phyloP scores from a whole-genome alignment of 2,329 filamentous ascomycete genomes.

The Chaetomiaceae sp. region DNA sequence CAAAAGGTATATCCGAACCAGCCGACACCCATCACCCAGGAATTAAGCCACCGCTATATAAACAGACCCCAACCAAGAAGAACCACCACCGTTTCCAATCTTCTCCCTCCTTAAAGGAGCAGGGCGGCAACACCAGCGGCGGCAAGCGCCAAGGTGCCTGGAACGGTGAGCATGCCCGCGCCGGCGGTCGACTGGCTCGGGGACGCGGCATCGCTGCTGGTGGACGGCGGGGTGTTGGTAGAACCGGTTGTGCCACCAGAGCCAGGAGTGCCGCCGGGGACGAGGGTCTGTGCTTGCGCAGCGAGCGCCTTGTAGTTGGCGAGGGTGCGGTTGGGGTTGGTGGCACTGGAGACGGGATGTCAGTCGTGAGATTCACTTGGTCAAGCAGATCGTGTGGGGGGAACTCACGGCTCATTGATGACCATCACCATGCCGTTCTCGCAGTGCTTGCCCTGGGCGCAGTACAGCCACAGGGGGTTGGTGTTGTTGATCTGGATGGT shows the following conservation, averaged over 20 bases:
- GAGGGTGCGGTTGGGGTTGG: slow-evolving; percentile 51
- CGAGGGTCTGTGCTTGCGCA: slow-evolving; percentile 30
- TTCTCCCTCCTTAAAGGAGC: slow-evolving; percentile 37
- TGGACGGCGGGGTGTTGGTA: slow-evolving; percentile 20
- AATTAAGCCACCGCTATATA: neutral
- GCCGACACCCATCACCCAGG: neutral
- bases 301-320: slow-evolving; percentile 44
- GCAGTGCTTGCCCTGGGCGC: slow-evolving; percentile 70
- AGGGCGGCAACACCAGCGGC: slow-evolving; percentile 40
- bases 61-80: neutral
- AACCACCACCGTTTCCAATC: neutral
- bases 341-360: slow-evolving; percentile 37
- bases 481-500: slow-evolving; percentile 65
- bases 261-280: slow-evolving; percentile 27
- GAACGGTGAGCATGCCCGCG: slow-evolving; percentile 36
- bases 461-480: slow-evolving; percentile 75
- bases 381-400: no score
- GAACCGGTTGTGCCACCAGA: slow-evolving; percentile 17
- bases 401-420: slow-evolving; percentile 66
- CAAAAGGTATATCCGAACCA: slow-evolving; percentile 5
- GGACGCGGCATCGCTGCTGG: slow-evolving; percentile 19
- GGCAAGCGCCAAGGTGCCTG: slow-evolving; percentile 41
- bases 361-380: neutral
- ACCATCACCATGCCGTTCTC: slow-evolving; percentile 71
- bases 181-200: slow-evolving; percentile 19